phyloP scores from a whole-genome alignment of 2,329 filamentous ascomycete species.

The Lizonia empirigonia region DNA sequence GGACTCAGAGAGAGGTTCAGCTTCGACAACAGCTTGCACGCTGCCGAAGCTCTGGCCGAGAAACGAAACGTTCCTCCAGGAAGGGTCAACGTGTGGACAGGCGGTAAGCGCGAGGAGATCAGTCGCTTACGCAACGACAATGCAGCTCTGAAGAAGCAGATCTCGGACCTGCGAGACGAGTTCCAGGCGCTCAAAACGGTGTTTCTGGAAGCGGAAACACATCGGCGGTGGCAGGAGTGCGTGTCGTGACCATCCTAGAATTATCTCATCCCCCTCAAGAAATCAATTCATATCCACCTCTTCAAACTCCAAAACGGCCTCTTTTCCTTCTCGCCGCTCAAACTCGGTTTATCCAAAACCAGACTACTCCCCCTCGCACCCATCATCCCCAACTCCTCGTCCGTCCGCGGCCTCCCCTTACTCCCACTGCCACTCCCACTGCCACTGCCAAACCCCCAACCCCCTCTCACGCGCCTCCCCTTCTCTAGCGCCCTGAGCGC shows the following conservation, averaged over 20 bases:
- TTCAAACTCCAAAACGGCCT: slow-evolving; percentile 1
- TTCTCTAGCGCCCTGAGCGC: slow-evolving; percentile 9
- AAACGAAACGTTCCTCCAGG: not conserved
- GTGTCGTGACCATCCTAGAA: not conserved
- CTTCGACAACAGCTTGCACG: not conserved
- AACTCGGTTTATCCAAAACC: slow-evolving; percentile 7
- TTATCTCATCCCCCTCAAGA: not conserved
- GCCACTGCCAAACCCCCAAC: not conserved
- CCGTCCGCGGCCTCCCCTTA: not conserved
- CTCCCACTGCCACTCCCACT: not conserved
- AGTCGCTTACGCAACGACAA: slow-evolving; percentile 19
- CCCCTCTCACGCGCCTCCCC: slow-evolving; percentile 3
- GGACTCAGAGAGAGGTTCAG: not conserved
- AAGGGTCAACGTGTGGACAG: not conserved
- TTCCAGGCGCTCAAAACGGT: slow-evolving; percentile 22
- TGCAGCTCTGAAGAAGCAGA: slow-evolving; percentile 19
- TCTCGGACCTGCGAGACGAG: slow-evolving; percentile 26
- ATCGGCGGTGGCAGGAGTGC: not conserved
- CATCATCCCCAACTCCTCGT: slow-evolving; percentile 15
- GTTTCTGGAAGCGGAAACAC: slow-evolving; percentile 14
- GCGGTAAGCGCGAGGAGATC: not conserved
- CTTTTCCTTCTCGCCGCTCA: slow-evolving; percentile 1
- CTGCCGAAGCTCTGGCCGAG: not conserved
- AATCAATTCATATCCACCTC: slow-evolving; percentile 3
- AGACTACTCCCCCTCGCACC: slow-evolving; percentile 12